Evolutionary conservation across 306 rosid genomes (phyloP), one percentile per base, ranked within the genome.

Genomic region (Vigna radiata): DNA sequence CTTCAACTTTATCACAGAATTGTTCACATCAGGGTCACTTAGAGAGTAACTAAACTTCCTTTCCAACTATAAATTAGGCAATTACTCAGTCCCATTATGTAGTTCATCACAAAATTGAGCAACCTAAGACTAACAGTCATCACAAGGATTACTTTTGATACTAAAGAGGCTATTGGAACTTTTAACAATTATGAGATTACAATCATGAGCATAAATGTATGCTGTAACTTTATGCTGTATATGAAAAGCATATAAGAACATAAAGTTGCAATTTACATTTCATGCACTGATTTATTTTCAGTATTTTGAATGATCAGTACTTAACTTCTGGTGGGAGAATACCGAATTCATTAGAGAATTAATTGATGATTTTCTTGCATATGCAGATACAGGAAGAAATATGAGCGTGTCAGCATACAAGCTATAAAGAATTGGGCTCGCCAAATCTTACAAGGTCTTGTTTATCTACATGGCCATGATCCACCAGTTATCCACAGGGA

Each of bases 401-500:
- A 94, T 79, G 78, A 81, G 63, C 85, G 79, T 33, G 86, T 91
- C 36, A 85, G 88, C 76, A 66, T 87, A 62, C 82, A 81, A 73
- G 98, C 96, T 50, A 90, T 94, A 44, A 94, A 88, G 87, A 85
- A 75, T 79, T 94, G 98, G 98, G 91, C 97, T 1, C 80, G 92
- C 53, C 97, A 94, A 82, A 88, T 94, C 65, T 86, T 94, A 21
- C 80, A 50, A n/a, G 98, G 98, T 46, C 92, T 94, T 58, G 83
- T 94, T 64, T 91, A 83, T 78, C 84, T 94, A 14, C 98, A 94
- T 70, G 89, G 87, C 13, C 89, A 91, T 48, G 94, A 94, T 71
- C 97, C 98, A 62, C 98, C 97, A 1, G 95, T 94, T 48, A 91
- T 94, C 55, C 98, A 94, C 75, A 86, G 98, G 80, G 98, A 94